Conservation (phyloP, 768 basidiomycete species). For the Xanthoconium purpureum region DNA sequence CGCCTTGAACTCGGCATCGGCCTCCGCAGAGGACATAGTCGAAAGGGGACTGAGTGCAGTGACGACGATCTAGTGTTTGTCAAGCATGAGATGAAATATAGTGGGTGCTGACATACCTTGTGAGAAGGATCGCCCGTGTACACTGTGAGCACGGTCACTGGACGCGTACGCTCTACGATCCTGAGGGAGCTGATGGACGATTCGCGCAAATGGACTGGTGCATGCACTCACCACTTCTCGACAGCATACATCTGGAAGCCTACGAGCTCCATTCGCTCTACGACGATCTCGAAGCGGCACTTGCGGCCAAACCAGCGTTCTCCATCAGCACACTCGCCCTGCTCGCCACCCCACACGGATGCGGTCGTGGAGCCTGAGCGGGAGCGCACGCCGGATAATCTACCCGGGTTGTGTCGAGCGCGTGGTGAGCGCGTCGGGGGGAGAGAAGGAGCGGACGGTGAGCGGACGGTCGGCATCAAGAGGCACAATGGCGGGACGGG, state of each 20-base stretch:
- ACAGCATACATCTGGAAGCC: slow-evolving; percentile 86
- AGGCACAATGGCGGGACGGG: slow-evolving; percentile 16
- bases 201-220: neutral
- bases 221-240: slow-evolving; percentile 65
- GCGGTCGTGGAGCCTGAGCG: slow-evolving; percentile 32
- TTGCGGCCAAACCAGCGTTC: slow-evolving; percentile 46
- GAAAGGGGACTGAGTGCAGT: slow-evolving; percentile 50
- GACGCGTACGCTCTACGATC: slow-evolving; percentile 65
- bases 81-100: slow-evolving; percentile 8
- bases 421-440: slow-evolving; percentile 24
- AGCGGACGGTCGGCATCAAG: slow-evolving; percentile 35
- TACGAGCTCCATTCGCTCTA: slow-evolving; percentile 42
- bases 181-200: slow-evolving; percentile 30
- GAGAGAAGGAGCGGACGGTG: slow-evolving; percentile 17
- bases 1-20: slow-evolving; percentile 56
- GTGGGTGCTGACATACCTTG: slow-evolving; percentile 39
- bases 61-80: slow-evolving; percentile 50
- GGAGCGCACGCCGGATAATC: slow-evolving; percentile 31
- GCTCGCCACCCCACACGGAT: slow-evolving; percentile 11
- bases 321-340: slow-evolving; percentile 20
- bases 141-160: slow-evolving; percentile 62
- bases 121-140: slow-evolving; percentile 75
- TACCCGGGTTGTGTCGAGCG: slow-evolving; percentile 18
- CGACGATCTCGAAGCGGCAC: slow-evolving; percentile 47
- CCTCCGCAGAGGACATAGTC: slow-evolving; percentile 40